These are phyloP conservation scores for Rhamnella rubrinervis DNA, from an alignment of 331 rosid species.

Conservation along the genomic window DNA sequence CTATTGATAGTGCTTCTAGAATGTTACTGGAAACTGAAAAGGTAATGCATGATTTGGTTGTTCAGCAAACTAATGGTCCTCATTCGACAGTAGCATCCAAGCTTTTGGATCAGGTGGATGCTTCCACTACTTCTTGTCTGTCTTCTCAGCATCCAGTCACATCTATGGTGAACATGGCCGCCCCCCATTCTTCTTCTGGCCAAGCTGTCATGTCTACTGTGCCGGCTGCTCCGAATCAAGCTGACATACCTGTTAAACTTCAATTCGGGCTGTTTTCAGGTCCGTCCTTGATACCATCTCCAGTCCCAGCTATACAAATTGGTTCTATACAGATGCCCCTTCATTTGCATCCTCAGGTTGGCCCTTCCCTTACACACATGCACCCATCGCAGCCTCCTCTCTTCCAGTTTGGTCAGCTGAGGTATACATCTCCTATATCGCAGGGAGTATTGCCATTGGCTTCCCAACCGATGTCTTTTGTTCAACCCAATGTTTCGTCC, in stretches of 20 bases:
- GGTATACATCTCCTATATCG: slow-evolving; percentile 70
- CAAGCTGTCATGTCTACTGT: slow-evolving; percentile 43
- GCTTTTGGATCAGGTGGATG: slow-evolving; percentile 42
- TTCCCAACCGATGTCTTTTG: slow-evolving; percentile 75
- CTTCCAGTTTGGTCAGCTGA: slow-evolving; percentile 97
- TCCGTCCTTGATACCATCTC: slow-evolving; percentile 95
- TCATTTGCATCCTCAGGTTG: slow-evolving; percentile 81
- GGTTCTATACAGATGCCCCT: slow-evolving; percentile 99
- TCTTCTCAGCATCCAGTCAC: slow-evolving; percentile 47
- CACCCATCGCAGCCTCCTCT: slow-evolving; percentile 82
- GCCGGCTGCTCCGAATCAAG: slow-evolving; percentile 56
- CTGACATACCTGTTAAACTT: slow-evolving; percentile 79
- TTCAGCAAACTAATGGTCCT: slow-evolving; percentile 43
- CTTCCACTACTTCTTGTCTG: slow-evolving; percentile 44
- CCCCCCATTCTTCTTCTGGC: slow-evolving; percentile 48
- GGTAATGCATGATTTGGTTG: slow-evolving; percentile 42
- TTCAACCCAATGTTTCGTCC: slow-evolving; percentile 62
- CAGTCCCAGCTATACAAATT: slow-evolving; percentile 91
- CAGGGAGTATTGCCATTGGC: slow-evolving; percentile 81
- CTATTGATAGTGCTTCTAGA: slow-evolving; percentile 49
- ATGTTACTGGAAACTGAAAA: slow-evolving; percentile 59
- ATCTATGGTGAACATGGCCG: slow-evolving; percentile 44
- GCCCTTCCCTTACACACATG: slow-evolving; percentile 68
- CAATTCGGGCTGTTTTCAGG: slow-evolving; percentile 98
- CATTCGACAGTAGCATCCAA: slow-evolving; percentile 41